Evolutionary conservation across 2,329 filamentous ascomycete species (phyloP), one percentile per base, ranked within the genome.

Genomic region (Penicillium crustosum): DNA sequence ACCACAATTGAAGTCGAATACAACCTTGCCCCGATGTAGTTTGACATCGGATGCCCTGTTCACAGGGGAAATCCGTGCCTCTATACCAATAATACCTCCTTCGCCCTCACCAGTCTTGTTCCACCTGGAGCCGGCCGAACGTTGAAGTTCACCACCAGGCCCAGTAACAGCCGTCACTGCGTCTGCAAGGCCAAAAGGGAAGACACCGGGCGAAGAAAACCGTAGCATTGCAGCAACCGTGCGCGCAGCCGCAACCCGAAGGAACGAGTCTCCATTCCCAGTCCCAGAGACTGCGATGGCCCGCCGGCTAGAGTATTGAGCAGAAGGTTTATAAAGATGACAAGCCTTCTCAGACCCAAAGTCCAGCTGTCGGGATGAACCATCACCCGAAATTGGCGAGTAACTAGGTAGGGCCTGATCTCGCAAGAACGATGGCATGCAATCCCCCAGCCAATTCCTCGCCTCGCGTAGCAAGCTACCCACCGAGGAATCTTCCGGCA

Each of bases 211-310:
- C 1, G 62, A 45, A 1, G 78, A 75, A 75, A 89, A 94, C 13
- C 88, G 83, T 19, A 88, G 86, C 63, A 93, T 88, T 0, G 90
- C 86, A 2, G 85, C 88, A 0, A 88, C 86, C 0, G 89, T 93
- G 33, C 89, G 85, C 0, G 83, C 85, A 1, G 91, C 91, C 15
- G 81, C 83, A 2, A 86, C 78, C 4, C 91, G 86, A 17, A 96
- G 80, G 72, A 96, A 96, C 0, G 89, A 91, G 74, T 96, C 92
- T 0, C 93, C 92, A 66, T 96, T 96, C 0, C 92, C 93, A 0
- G 91, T 93, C 0, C 90, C 89, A 0, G 89, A 93, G 10, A 91
- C 78, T 0, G 82, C 90, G 69, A 84, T 71, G 3, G 77, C 78
- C 49, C 76, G 73, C 61, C 69, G 31, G 21, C 0, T 36, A 41